phyloP scores from a whole-genome alignment of 2,329 filamentous ascomycete species.

The Botryotinia globosa region DNA sequence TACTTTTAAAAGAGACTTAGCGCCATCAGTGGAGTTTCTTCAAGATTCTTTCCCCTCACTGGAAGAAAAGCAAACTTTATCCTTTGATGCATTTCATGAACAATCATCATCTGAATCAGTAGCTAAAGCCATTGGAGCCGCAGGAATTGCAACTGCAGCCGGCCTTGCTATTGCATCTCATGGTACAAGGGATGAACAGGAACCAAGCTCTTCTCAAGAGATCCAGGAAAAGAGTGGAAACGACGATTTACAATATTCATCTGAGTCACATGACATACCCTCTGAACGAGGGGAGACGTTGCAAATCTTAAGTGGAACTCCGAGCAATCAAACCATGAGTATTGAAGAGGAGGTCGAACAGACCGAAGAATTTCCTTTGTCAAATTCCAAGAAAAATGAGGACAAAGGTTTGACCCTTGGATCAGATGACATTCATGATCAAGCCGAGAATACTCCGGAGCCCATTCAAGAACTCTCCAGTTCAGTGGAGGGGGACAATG shows the following conservation, averaged over 20 bases:
- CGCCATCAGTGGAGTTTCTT: conserved; percentile 15
- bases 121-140: conserved; percentile 25
- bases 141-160: conserved; percentile 26
- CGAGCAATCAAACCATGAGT: conserved; percentile 14
- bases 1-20: conserved; percentile 37
- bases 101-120: conserved; percentile 23
- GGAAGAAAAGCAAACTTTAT: conserved; percentile 9
- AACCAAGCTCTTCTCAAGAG: conserved; percentile 41
- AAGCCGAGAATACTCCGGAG: conserved; percentile 17
- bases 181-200: conserved; percentile 39
- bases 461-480: conserved; percentile 5
- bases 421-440: conserved; percentile 17
- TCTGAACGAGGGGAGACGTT: conserved; percentile 24
- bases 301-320: conserved; percentile 23
- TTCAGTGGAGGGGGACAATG: background rate
- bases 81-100: conserved; percentile 14
- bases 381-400: conserved; percentile 40
- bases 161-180: conserved; percentile 27
- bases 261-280: conserved; percentile 20
- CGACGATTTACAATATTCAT: conserved; percentile 19
- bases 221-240: conserved; percentile 27
- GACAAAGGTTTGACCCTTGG: conserved; percentile 23
- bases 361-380: conserved; percentile 27
- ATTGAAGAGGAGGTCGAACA: conserved; percentile 22
- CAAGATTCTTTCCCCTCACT: conserved; percentile 17